Evolutionary conservation across 169 alveolate species (phyloP).

Genomic region (Plasmodium sp.): DNA sequence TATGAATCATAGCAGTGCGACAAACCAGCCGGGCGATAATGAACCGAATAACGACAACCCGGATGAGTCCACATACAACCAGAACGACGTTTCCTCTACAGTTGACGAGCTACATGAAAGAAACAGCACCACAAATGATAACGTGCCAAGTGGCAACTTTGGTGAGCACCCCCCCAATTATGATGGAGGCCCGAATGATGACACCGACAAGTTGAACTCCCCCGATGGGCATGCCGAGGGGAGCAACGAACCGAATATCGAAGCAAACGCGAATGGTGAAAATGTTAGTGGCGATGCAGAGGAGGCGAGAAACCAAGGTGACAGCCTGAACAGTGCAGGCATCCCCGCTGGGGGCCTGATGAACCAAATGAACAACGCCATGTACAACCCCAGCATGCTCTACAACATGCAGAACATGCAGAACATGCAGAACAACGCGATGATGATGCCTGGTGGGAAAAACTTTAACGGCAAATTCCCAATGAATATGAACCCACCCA

Average conservation of each 20-base stretch:
- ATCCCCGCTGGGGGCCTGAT: not conserved
- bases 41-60: not conserved
- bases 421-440: slow-evolving; percentile 11
- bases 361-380: not conserved
- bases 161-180: not conserved
- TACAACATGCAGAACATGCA: slow-evolving; percentile 15
- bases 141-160: not conserved
- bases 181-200: not conserved
- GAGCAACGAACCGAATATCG: not conserved
- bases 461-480: slow-evolving; percentile 10
- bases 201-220: not conserved
- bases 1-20: not conserved
- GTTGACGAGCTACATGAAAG: not conserved
- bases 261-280: not conserved
- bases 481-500: slow-evolving; percentile 42
- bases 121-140: not conserved
- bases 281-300: not conserved
- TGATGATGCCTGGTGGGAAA: slow-evolving; percentile 4
- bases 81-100: not conserved
- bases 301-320: not conserved
- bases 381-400: not conserved
- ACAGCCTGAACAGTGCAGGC: not conserved
- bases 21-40: not conserved
- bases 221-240: not conserved
- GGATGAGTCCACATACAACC: not conserved